Base-by-base conservation (phyloP, 495 filamentous ascomycete species). In the Hamigera avellanea region DNA sequence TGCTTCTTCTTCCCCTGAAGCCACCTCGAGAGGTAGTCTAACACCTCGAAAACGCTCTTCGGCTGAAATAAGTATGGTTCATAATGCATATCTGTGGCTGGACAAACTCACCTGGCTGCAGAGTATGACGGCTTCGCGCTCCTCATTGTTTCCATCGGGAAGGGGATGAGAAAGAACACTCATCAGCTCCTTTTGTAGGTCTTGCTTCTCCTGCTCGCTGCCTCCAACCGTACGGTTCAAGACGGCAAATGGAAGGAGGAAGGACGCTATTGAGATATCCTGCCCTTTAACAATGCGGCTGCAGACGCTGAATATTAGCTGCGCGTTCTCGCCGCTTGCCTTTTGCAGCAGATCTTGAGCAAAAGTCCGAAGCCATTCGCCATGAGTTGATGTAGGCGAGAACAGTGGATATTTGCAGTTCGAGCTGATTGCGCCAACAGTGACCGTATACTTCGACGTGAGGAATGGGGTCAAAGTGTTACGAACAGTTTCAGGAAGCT, bases 1-100 rank as follows among this genome's bases (percentile, higher is more conserved):
- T 69, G 65, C 52, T 73, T 86, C 50, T 80, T 87, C 53, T 81
- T 84, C 23, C 79, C 72, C 48, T 93, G 86, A 12, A 91, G 56
- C 91, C 93, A 98, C 32, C 77, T 72, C 39, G 86, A 84, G 40
- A 86, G 69, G 54, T 98, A 94, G 51, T 98, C 93, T 16, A 96
- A 69, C 10, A 93, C 75, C 38, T 78, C 77, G 57, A 98, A 98
- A 8, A 94, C 78, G 36, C 81, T 83, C 85, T 95, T 46, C 26
- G 28, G 4, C 31, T 8, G 19, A 33, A 33, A 21, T 10, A 6
- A 19, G 10, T 14, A 2, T 17, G 7, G 33, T 48, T 38, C 39
- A 37, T 37, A 32, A 45, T 34, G 19, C 14, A 14, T 25, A 12
- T 43, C 43, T 31, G n/a, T 15, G 19, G n/a, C n/a, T n/a, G n/a